Percentiles rank a stretch among this genome's conserved stretches.
Evolutionary conservation across 371 early-diverging fungal species (phyloP).

Genomic region (Apophysomyces sp.): DNA sequence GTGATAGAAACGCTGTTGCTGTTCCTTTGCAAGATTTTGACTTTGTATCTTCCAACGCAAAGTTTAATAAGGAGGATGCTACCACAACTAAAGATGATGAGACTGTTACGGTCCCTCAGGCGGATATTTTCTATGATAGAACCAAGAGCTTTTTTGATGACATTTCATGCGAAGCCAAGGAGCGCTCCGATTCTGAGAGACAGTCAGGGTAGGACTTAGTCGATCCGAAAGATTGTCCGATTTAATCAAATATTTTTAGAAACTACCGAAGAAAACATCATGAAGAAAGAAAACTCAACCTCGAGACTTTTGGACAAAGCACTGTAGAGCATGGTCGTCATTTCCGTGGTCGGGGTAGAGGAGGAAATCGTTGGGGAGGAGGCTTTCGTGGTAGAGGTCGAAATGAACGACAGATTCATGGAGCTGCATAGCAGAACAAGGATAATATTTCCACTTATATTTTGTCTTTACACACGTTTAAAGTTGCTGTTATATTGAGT

Average conservation of each 20-base stretch:
- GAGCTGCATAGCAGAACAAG: background rate
- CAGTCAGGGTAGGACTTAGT: constrained; percentile 7
- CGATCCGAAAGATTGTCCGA: background rate
- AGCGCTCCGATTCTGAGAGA: constrained; percentile 51
- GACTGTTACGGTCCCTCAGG: constrained; percentile 48
- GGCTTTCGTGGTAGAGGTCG: background rate
- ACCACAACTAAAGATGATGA: constrained; percentile 33
- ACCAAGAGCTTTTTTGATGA: constrained; percentile 88
- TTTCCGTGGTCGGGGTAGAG: constrained; percentile 40
- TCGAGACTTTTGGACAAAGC: constrained; percentile 89
- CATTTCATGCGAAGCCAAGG: constrained; percentile 91
- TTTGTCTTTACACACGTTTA: no score
- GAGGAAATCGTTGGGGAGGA: background rate
- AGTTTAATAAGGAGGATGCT: constrained; percentile 84
- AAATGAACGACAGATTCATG: background rate
- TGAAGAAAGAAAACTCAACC: constrained; percentile 79
- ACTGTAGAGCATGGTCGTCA: constrained; percentile 54
- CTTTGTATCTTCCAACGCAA: constrained; percentile 87
- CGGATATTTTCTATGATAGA: constrained; percentile 58
- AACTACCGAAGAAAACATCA: constrained; percentile 66
- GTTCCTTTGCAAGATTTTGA: constrained; percentile 83
- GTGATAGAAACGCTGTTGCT: background rate
- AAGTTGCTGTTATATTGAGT: no score
- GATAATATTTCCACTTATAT: no score
- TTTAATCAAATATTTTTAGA: constrained; percentile 1